Base-by-base conservation (phyloP, 371 early-diverging fungal species). In the Circinella minor region DNA sequence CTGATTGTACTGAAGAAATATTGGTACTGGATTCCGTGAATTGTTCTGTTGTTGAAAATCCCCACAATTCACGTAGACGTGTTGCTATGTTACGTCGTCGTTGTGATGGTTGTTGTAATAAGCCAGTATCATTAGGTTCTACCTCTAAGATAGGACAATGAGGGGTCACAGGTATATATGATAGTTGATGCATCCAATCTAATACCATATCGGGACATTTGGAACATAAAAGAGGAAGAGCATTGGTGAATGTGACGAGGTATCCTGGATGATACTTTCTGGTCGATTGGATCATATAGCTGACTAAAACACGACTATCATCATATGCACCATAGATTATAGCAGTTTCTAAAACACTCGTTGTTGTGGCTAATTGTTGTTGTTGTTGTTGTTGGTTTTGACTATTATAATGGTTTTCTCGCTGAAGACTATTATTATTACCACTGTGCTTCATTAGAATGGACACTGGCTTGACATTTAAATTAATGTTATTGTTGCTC, bases 171-270 rank as follows among this genome's bases (percentile, higher is more conserved):
- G 67, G 67, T 15, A 66, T 55, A 43, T 66, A 66, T 14, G 67
- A 66, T 36, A 66, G 67, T 9, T 39, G 57, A 37, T 55, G 67
- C 36, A 66, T 66, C 67, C 67, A 66, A 57, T 59, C 60, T 6
- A 55, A 18, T 13, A 66, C 46, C 39, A 66, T 57, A 66, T 54
- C 67, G 4, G 67, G 67, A 46, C 37, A 66, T 7, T 66, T 54
- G 6, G 37, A 34, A 37, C 67, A 57, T 18, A 66, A 59, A 0
- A 38, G 13, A 20, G 67, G 67, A 4, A 66, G 36, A 18, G 57
- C 60, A 17, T 47, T 5, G 17, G 54, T 46, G 38, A 66, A 66
- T n/a, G 57, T 66, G 15, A 20, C 46, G 5, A 66, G n/a, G 47
- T 66, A 66, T 15, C 59, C 59, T 15, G 67, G 67, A 18, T 54